Evolutionary conservation across 1,284 basidiomycete genomes (phyloP).

Genomic region (Ganoderma lingzhi): DNA sequence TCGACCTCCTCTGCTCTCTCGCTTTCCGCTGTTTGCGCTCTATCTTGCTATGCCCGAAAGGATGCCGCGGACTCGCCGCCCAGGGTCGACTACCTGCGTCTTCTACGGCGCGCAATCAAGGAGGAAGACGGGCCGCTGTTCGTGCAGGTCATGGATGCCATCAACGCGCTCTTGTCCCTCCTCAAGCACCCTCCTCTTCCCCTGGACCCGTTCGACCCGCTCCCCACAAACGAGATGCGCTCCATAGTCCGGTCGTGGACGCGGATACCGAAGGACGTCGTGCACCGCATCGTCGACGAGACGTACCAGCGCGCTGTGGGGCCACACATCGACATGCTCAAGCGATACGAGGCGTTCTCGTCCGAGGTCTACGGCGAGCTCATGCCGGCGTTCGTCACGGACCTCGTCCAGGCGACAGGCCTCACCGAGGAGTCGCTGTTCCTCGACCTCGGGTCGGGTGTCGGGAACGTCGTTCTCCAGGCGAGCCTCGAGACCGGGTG

Average conservation of each 20-base stretch:
- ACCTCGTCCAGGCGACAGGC: conserved; percentile 66
- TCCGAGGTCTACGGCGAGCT: conserved; percentile 82
- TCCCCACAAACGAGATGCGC: conserved; percentile 57
- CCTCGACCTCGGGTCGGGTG: conserved; percentile 81
- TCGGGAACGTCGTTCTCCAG: conserved; percentile 81
- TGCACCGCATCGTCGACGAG: conserved; percentile 78
- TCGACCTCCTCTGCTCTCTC: conserved; percentile 34
- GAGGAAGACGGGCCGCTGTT: conserved; percentile 74
- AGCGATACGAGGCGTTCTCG: conserved; percentile 77
- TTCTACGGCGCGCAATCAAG: conserved; percentile 70
- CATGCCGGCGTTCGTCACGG: conserved; percentile 72
- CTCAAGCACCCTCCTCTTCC: conserved; percentile 71
- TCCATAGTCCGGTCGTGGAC: conserved; percentile 58
- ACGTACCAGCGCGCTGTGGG: conserved; percentile 83
- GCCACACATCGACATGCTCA: conserved; percentile 69
- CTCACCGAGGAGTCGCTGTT: conserved; percentile 69
- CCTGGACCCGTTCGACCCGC: conserved; percentile 52
- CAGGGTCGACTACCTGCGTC: conserved; percentile 58
- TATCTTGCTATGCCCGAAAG: conserved; percentile 45
- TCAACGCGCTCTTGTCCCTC: conserved; percentile 64
- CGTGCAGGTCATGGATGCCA: conserved; percentile 59
- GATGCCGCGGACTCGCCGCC: conserved; percentile 38
- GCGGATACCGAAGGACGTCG: conserved; percentile 61
- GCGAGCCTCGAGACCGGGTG: conserved; percentile 80
- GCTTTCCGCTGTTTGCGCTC: conserved; percentile 42